Evolutionary conservation across 208 protist species (phyloP).

Genomic region (Herpetomonas tarakana): DNA sequence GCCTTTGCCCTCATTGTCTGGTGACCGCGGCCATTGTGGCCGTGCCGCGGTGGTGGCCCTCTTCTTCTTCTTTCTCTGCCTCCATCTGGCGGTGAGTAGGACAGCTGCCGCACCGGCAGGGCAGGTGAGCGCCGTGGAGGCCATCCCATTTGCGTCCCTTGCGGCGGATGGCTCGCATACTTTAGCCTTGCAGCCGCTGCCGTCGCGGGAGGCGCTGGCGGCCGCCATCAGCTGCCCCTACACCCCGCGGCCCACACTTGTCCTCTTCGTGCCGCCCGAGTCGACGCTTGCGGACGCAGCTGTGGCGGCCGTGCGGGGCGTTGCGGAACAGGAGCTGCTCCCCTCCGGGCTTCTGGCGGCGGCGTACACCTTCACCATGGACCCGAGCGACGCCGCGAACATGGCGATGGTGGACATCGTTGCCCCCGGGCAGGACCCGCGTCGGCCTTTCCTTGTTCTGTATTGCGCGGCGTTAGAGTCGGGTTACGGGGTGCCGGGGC

Average conservation of each 20-base stretch:
- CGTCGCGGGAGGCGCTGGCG: not conserved
- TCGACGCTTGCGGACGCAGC: not conserved
- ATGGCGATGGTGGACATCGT: not conserved
- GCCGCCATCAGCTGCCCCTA: not conserved
- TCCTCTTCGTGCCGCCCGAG: constrained; percentile 8
- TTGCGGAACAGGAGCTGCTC: not conserved
- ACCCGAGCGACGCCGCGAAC: not conserved
- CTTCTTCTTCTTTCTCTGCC: no score
- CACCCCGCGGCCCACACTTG: constrained; percentile 8
- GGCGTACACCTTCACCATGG: not conserved
- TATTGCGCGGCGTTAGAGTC: not conserved
- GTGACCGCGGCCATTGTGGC: no score
- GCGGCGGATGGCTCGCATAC: no score
- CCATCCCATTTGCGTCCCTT: no score
- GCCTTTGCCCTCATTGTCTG: no score
- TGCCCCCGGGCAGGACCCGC: not conserved
- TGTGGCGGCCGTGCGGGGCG: not conserved
- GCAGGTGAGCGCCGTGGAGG: no score
- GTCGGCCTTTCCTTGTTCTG: not conserved
- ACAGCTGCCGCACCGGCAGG: no score
- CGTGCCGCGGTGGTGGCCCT: no score
- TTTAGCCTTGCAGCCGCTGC: no score
- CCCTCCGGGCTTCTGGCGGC: not conserved
- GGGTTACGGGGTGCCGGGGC: constrained; percentile 1
- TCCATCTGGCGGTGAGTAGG: no score